Evolutionary conservation across 495 filamentous ascomycete species (phyloP), one percentile per base, ranked within the genome.

Genomic region (Lasiosphaeria miniovina): DNA sequence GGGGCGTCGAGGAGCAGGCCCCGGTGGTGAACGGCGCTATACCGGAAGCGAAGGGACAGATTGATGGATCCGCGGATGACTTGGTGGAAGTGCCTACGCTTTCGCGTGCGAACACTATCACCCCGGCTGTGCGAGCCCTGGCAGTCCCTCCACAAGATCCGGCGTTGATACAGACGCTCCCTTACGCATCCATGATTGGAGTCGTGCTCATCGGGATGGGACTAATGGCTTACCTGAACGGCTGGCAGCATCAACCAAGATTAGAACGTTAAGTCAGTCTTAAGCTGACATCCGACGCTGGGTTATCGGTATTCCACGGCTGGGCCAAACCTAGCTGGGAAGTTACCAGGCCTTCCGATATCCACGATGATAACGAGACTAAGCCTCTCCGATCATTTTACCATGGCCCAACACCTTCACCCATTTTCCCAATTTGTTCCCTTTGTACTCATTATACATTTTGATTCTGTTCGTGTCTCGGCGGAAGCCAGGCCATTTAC

Each of bases 161-260:
- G 46, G 61, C 72, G 63, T 62, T 90, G 52, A 77, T 84, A 59
- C 84, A 90, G 36, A 83, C 86, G 61, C 83, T 87, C 55, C 94
- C 94, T 24, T 96, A 91, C 65, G 89, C 88, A 36, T 91, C 88
- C 6, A 92, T 96, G 77, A 74, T 96, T 31, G 89, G 90, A 6
- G 93, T 98, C 5, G 91, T 98, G 52, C 73, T 96, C 50, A 72
- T 97, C 62, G 94, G 94, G 14, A 87, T 96, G 68, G 89, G 91
- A 35, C 71, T 97, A 52, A 98, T 98, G 94, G 90, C 90, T 48
- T 96, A 91, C 75, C 78, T 98, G 62, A 98, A 98, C 70, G 88
- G 87, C 46, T 95, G 89, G 88, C 86, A 90, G 72, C 64, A 72
- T 14, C 72, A 78, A 53, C 62, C 71, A 24, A 73, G 53, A 41